Evolutionary conservation across 306 rosid genomes (phyloP).

Genomic region (Medicago lupulina): DNA sequence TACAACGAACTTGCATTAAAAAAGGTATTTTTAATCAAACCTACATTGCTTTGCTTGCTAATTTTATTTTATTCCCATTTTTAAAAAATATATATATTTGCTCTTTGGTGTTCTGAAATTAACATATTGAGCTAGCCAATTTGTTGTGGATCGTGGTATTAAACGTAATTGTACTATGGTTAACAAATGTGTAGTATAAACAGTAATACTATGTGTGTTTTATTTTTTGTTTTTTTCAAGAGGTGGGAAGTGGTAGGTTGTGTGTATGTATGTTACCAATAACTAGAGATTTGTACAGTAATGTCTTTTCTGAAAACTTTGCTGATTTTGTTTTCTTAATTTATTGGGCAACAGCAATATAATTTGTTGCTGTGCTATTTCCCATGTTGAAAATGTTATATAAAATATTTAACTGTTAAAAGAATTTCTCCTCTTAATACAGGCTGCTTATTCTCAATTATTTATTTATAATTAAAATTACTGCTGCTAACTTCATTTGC

Average conservation of each 20-base stretch:
- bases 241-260: slow-evolving; percentile 16
- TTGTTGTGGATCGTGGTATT: slow-evolving; percentile 13
- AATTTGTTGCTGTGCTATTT: slow-evolving; percentile 11
- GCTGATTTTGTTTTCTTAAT: background rate
- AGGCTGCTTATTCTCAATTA: slow-evolving; percentile 13
- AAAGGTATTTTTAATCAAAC: slow-evolving; percentile 59
- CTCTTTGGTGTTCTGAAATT: slow-evolving; percentile 26
- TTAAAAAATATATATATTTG: background rate
- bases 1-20: slow-evolving; percentile 84
- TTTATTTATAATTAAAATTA: slow-evolving; percentile 18
- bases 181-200: slow-evolving; percentile 1
- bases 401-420: background rate
- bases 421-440: background rate
- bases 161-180: background rate
- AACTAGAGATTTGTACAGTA: background rate
- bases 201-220: background rate
- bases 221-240: slow-evolving; percentile 8
- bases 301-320: slow-evolving; percentile 4
- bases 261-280: background rate
- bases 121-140: slow-evolving; percentile 2
- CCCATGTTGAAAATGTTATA: background rate
- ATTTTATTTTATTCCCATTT: slow-evolving; percentile 11
- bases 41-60: slow-evolving; percentile 22
- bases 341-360: slow-evolving; percentile 2
- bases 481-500: background rate